Evolutionary conservation across 495 filamentous ascomycete genomes (phyloP).

Genomic region (Podospora sp.): DNA sequence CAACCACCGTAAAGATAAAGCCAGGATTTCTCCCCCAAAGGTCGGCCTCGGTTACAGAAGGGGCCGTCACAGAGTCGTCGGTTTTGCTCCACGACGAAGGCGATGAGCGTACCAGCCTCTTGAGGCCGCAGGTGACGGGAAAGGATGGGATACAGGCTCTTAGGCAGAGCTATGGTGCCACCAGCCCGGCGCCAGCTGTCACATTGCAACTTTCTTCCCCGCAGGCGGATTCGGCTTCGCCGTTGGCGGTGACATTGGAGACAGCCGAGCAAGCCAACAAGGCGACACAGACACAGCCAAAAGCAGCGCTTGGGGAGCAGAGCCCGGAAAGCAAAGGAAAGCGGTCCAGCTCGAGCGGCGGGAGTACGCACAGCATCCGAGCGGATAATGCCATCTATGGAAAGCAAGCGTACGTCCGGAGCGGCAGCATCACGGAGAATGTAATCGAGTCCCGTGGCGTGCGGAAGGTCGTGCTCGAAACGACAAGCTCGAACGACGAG

Average conservation of each 20-base stretch:
- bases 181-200: conserved; percentile 37
- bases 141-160: conserved; percentile 73
- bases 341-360: conserved; percentile 26
- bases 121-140: conserved; percentile 43
- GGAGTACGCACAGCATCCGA: conserved; percentile 26
- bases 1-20: conserved; percentile 90
- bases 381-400: conserved; percentile 24
- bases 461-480: conserved; percentile 82
- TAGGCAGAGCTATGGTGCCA: conserved; percentile 66
- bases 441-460: conserved; percentile 79
- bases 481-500: conserved; percentile 55
- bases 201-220: conserved; percentile 34
- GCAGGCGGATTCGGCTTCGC: conserved; percentile 20
- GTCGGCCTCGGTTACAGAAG: conserved; percentile 29
- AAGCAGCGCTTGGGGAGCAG: conserved; percentile 12
- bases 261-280: conserved; percentile 24
- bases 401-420: conserved; percentile 65
- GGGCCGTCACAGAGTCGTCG: conserved; percentile 22
- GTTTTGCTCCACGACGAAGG: conserved; percentile 24
- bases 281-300: conserved; percentile 33
- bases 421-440: conserved; percentile 88
- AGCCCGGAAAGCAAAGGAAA: background rate
- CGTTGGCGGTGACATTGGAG: conserved; percentile 25
- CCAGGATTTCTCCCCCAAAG: conserved; percentile 46
- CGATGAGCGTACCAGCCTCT: conserved; percentile 46